Evolutionary conservation across 2,329 filamentous ascomycete species (phyloP), one percentile per base, ranked within the genome.

Genomic region (Exophiala calicioides): DNA sequence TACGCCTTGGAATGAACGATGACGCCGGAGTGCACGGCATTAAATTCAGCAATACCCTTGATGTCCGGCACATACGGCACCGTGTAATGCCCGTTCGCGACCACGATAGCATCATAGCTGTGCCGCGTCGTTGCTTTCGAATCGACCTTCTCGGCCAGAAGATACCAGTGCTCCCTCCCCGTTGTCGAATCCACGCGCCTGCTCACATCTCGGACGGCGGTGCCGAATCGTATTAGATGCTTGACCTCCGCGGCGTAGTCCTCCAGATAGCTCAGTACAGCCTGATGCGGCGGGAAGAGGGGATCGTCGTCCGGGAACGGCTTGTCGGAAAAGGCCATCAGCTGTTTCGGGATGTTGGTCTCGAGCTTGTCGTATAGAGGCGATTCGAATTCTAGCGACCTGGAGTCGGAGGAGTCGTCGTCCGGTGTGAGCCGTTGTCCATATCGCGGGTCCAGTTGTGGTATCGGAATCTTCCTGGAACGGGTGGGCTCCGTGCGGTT

Each of bases 1-100:
- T 90, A 97, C 47, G 82, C 81, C 64, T 93, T 95, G 1, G 90
- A 89, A 66, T 93, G 88, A 1, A 75, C 76, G 32, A 91, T 80
- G 3, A 77, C 62, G 0, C 73, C 75, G 0, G 84, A 84, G 48
- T 86, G 78, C 1, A 71, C 65, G 19, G 68, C 57, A 53, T 83
- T 73, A 66, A 86, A 90, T 2, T 70, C 72, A 20, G 65, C 58
- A 9, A 90, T 77, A 8, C 80, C 81, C 19, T 70, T 64, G 40
- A 86, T 77, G 5, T 76, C 66, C 0, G 88, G 88, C 23, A 90
- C 71, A 61, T 78, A 82, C 0, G 85, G 82, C 2, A 84, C 78
- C 4, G 78, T 78, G 63, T 87, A 90, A 65, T 91, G 87, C 0
- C 88, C 88, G 44, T 80, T 86, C 9, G 86, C 85, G 12, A 88